Conservation (phyloP, 179 eudicot species). For the Amaranthus tricolor region DNA sequence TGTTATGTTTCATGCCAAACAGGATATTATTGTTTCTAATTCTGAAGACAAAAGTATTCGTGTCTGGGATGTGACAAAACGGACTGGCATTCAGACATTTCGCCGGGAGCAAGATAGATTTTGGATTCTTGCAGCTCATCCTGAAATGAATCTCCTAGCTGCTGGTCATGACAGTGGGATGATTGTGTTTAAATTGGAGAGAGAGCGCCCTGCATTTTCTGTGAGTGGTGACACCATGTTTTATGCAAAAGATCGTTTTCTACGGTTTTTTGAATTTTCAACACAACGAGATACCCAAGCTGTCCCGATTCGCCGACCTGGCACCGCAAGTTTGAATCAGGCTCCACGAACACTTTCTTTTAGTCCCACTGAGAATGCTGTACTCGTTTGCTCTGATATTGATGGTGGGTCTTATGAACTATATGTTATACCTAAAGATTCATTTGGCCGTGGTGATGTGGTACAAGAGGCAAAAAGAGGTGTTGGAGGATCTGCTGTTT, state of each 20-base stretch:
- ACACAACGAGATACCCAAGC: constrained; percentile 77
- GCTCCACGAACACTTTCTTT: constrained; percentile 83
- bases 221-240: constrained; percentile 78
- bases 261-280: constrained; percentile 75
- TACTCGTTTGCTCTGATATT: constrained; percentile 80
- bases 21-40: constrained; percentile 91
- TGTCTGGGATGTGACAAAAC: constrained; percentile 96
- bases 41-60: constrained; percentile 98
- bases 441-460: constrained; percentile 40
- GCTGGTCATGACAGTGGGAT: constrained; percentile 98
- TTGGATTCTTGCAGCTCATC: constrained; percentile 93
- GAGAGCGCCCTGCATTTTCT: constrained; percentile 95
- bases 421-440: constrained; percentile 49
- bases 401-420: constrained; percentile 98
- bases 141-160: constrained; percentile 94
- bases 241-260: constrained; percentile 86
- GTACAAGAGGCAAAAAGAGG: constrained; percentile 53
- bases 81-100: constrained; percentile 92
- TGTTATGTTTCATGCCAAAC: constrained; percentile 91
- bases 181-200: constrained; percentile 93
- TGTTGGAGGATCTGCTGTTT: constrained; percentile 49
- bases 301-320: constrained; percentile 83
- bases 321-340: constrained; percentile 80
- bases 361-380: constrained; percentile 94
- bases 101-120: constrained; percentile 96